These are phyloP conservation scores for Pseudonectria foliicola DNA, from an alignment of 2,329 filamentous ascomycete species.

Conservation along the genomic window DNA sequence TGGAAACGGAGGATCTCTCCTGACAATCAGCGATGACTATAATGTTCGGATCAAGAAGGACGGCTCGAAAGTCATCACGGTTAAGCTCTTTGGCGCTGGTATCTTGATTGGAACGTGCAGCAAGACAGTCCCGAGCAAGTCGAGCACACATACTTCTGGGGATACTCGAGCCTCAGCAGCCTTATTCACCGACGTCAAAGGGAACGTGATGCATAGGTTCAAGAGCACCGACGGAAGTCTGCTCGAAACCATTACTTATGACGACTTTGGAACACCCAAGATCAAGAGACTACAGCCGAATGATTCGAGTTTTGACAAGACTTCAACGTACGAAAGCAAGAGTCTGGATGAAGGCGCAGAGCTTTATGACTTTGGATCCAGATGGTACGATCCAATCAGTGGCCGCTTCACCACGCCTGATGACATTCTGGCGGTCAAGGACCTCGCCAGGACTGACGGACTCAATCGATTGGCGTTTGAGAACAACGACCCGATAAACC, in stretches of 20 bases:
- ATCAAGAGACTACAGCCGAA: neutral
- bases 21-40: too few species aligned
- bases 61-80: too few species aligned
- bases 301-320: neutral
- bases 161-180: neutral
- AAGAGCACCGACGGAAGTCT: neutral
- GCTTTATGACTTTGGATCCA: constrained; percentile 2
- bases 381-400: constrained; percentile 4
- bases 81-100: too few species aligned
- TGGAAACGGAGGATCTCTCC: too few species aligned
- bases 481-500: constrained; percentile 7
- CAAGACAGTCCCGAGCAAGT: too few species aligned
- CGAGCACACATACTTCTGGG: too few species aligned
- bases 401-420: constrained; percentile 6
- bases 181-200: constrained; percentile 1
- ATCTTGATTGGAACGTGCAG: too few species aligned
- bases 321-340: constrained; percentile 2
- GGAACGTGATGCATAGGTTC: constrained; percentile 1
- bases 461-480: constrained; percentile 5
- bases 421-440: constrained; percentile 1
- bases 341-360: neutral
- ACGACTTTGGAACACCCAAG: constrained; percentile 1
- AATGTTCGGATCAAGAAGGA: too few species aligned
- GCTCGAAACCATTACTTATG: constrained; percentile 1
- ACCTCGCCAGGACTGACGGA: constrained; percentile 2